Base-by-base conservation (phyloP, 2,329 filamentous ascomycete genomes). In the Colletotrichum siamense region DNA sequence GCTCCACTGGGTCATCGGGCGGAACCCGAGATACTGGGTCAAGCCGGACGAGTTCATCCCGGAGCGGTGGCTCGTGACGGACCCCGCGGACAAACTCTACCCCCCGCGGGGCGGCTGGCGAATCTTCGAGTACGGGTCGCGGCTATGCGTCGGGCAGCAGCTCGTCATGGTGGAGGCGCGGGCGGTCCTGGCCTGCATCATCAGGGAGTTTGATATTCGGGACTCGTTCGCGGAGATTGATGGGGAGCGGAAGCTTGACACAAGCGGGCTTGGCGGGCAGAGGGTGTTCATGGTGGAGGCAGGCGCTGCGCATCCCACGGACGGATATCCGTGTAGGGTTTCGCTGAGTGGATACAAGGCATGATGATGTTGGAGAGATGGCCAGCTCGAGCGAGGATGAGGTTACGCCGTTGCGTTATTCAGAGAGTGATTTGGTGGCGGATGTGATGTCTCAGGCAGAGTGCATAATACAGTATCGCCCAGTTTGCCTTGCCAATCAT, bases 91-190 rank as follows among this genome's bases (percentile, higher is more conserved):
- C 26, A 63, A 70, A 44, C 67, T 79, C 65, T 71, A 77, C 59
- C 77, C 79, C 12, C 75, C 78, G 10, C 75, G 72, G 36, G 84
- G 86, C 75, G 89, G 90, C 2, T 92, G 87, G 86, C 83, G 88
- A 13, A 86, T 89, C 2, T 92, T 92, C 79, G 69, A 75, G 78
- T 85, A 87, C 71, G 91, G 91, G 0, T 85, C 87, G 3, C 82
- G 91, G 15, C 89, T 88, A 68, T 93, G 91, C 79, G 88, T 73
- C 5, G 77, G 74, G 7, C 78, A 78, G 69, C 77, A 78, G 77
- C 81, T 91, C 26, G 90, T 88, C 1, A 87, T 89, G 83, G 78
- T 81, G 26, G 89, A 91, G 80, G 81, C 86, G 26, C 87, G 86
- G 73, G 82, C 88, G 61, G 85, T 89, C 8, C 79, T 91, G 49